These are phyloP conservation scores for Tanacetum coccineum DNA, from an alignment of 129 eudicot genomes.

Conservation along the genomic window DNA sequence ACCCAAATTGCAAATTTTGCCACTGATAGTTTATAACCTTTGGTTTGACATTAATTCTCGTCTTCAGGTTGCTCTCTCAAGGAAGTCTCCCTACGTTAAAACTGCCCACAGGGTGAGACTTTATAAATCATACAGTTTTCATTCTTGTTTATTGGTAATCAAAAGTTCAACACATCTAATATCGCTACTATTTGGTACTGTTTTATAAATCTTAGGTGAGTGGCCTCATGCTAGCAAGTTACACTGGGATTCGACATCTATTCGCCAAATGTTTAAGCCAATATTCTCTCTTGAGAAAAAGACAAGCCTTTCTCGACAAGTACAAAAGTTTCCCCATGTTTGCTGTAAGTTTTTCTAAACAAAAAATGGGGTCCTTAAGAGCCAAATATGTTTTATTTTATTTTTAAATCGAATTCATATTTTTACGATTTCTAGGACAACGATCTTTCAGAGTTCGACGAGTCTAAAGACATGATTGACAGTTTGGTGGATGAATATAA, in stretches of 20 bases:
- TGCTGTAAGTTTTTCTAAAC: slow-evolving; percentile 59
- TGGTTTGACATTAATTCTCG: too few species aligned
- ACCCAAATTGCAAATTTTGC: too few species aligned
- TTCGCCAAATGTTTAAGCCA: slow-evolving; percentile 82
- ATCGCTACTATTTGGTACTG: too few species aligned
- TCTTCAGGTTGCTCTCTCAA: slow-evolving; percentile 72
- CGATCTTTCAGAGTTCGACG: slow-evolving; percentile 90
- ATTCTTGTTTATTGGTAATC: background rate
- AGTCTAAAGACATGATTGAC: slow-evolving; percentile 72
- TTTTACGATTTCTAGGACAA: slow-evolving; percentile 51
- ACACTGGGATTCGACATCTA: slow-evolving; percentile 92
- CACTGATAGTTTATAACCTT: too few species aligned
- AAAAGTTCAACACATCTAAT: background rate
- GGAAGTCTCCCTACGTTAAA: slow-evolving; percentile 90
- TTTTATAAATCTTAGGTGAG: slow-evolving; percentile 52
- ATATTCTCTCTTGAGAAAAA: slow-evolving; percentile 76
- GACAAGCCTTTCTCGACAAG: slow-evolving; percentile 88
- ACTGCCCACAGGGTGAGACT: slow-evolving; percentile 77
- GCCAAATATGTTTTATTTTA: background rate
- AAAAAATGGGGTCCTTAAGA: background rate
- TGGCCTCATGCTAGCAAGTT: slow-evolving; percentile 96
- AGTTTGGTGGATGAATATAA: slow-evolving; percentile 85
- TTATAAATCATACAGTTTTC: background rate
- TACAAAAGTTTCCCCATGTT: slow-evolving; percentile 88
- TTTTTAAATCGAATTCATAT: background rate